phyloP scores from a whole-genome alignment of 2,329 filamentous ascomycete species.

The Beauveria sp. region DNA sequence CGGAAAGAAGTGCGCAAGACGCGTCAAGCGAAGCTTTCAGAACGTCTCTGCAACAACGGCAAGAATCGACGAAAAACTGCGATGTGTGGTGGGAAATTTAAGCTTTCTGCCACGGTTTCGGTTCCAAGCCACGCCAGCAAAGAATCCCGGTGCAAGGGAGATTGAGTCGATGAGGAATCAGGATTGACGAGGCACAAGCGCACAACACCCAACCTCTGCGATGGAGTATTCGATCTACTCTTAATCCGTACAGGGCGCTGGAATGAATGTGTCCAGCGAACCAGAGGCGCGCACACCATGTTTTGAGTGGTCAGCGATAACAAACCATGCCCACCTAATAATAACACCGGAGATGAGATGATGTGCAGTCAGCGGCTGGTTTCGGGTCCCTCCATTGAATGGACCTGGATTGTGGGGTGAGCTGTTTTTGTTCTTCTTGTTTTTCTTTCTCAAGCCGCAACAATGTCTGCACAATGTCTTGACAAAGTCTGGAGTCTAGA shows the following conservation, averaged over 20 bases:
- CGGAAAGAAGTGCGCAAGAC: too few species aligned
- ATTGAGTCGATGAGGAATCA: neutral
- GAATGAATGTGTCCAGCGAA: neutral
- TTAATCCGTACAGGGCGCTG: neutral
- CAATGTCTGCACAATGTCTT: neutral
- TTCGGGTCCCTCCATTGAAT: neutral
- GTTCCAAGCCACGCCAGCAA: neutral
- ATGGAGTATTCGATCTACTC: neutral
- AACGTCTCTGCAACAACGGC: neutral
- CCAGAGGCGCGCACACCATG: neutral
- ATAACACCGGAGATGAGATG: slow-evolving; percentile 3
- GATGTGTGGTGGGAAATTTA: neutral
- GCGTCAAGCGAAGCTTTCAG: neutral
- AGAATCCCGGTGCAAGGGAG: neutral
- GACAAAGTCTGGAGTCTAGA: neutral
- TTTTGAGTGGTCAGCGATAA: neutral
- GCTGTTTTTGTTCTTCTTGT: too few species aligned
- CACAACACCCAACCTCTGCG: too few species aligned
- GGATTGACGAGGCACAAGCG: too few species aligned
- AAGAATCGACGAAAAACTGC: neutral
- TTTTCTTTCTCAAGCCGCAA: neutral
- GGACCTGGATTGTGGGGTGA: neutral
- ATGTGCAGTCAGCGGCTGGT: slow-evolving; percentile 1
- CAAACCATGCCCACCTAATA: neutral
- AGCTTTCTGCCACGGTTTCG: neutral